phyloP scores from a whole-genome alignment of 768 basidiomycete genomes.

The Lentinula guzmanii region DNA sequence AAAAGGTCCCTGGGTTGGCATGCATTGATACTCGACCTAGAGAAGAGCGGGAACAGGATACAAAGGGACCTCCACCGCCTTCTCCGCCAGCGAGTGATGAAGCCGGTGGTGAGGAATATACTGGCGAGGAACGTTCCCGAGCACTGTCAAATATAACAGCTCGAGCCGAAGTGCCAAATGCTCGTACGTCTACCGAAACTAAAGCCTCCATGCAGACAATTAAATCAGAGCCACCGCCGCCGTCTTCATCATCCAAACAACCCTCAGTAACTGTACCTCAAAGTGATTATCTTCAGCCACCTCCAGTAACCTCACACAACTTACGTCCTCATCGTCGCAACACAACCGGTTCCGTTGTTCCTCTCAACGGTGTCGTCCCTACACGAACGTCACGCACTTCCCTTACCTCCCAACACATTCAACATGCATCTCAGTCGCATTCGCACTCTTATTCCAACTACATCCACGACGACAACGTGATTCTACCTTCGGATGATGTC shows the following conservation, averaged over 20 bases:
- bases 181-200: constrained; percentile 4
- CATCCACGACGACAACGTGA: constrained; percentile 19
- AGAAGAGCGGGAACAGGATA: constrained; percentile 12
- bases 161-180: constrained; percentile 6
- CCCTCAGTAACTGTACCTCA: constrained; percentile 9
- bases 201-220: not conserved
- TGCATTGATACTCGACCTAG: constrained; percentile 9
- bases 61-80: constrained; percentile 53
- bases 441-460: not conserved
- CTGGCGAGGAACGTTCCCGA: constrained; percentile 15
- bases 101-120: constrained; percentile 10
- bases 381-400: constrained; percentile 17
- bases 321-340: constrained; percentile 51
- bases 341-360: constrained; percentile 54
- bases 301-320: constrained; percentile 20
- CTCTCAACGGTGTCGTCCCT: constrained; percentile 17
- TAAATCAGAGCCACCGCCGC: constrained; percentile 9
- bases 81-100: constrained; percentile 23
- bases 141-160: constrained; percentile 14
- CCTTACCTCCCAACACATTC: constrained; percentile 24
- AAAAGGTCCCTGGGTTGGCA: constrained; percentile 25
- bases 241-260: constrained; percentile 16
- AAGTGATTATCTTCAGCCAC: constrained; percentile 47
- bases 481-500: constrained; percentile 40
- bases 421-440: constrained; percentile 21